These are phyloP conservation scores for Candida maesae DNA, from an alignment of 805 yeast genomes.

Conservation along the genomic window DNA sequence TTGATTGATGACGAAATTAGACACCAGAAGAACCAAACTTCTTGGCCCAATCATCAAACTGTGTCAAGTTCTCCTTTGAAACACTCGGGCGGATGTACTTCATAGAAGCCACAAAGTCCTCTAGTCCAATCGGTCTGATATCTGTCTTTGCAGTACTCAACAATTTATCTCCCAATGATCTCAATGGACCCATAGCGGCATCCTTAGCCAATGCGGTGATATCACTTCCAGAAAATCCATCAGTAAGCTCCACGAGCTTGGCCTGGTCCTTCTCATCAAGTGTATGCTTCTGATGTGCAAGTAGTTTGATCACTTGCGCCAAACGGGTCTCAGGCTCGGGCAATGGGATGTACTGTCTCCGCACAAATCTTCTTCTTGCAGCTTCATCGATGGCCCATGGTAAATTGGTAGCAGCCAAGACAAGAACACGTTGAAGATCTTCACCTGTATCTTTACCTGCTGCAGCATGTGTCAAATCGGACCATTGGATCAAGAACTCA, in stretches of 20 bases:
- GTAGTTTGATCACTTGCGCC: constrained; percentile 65
- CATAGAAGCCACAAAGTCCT: constrained; percentile 77
- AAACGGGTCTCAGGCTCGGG: constrained; percentile 84
- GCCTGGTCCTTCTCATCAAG: constrained; percentile 61
- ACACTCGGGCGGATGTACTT: constrained; percentile 86
- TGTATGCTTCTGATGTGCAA: constrained; percentile 65
- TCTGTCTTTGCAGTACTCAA: constrained; percentile 66
- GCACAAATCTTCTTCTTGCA: constrained; percentile 88
- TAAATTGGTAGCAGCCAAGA: constrained; percentile 89
- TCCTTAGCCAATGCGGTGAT: constrained; percentile 94
- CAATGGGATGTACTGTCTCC: constrained; percentile 89
- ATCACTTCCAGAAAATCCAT: constrained; percentile 92
- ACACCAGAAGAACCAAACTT: constrained; percentile 90
- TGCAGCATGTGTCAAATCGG: constrained; percentile 85
- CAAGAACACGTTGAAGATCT: constrained; percentile 59
- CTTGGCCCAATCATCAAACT: constrained; percentile 86
- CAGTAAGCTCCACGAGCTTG: constrained; percentile 59
- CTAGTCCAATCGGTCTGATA: constrained; percentile 69
- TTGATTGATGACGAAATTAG: too few species aligned
- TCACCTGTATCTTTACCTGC: constrained; percentile 45
- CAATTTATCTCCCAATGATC: constrained; percentile 84
- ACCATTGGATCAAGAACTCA: constrained; percentile 94
- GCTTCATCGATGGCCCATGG: constrained; percentile 99
- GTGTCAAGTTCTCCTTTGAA: constrained; percentile 68
- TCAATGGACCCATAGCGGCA: constrained; percentile 96